Base-by-base conservation (phyloP, 768 basidiomycete genomes). In the Termitomyces sp. region DNA sequence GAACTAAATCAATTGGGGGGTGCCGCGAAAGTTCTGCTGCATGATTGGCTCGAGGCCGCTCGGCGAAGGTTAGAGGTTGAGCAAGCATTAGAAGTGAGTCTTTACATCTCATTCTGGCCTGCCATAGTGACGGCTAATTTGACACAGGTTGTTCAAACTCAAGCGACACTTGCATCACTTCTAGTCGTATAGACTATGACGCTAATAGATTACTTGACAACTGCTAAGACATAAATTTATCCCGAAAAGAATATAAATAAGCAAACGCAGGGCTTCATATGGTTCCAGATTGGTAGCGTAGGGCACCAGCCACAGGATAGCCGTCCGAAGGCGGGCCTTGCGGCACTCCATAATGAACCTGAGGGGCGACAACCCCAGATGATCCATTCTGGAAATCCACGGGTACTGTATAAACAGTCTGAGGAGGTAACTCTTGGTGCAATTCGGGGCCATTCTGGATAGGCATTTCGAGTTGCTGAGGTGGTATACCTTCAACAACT, bases 11-110 rank as follows among this genome's bases (percentile, higher is more conserved):
- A 93, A 72, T 75, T 99, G 56, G 84, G 79, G 36, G 96, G 95
- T 2, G 85, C 89, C 59, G 89, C 89, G 16, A 89, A 87, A 72
- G 70, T 80, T 55, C 69, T 96, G 47, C 66, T 91, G 55, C 75
- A 79, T 38, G 96, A 98, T 73, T 99, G 96, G 97, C 75, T 99
- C 43, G 85, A 87, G 65, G 94, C 93, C 66, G 95, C 94, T 10
- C 79, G 96, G 63, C 79, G 83, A 68, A 81, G 95, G 70, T 72
- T 99, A 61, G 93, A 97, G 74, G 94, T 97, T 35, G 80, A 91
- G 71, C 96, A 98, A 72, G 92, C 94, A 44, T 72, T 99, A 64
- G 89, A 95, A 79, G 93, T 92, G 65, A 65, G 75, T 63, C 20
- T 49, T 44, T 47, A 46, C 44, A 40, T 23, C 23, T 23, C 23